Percentiles rank a stretch among this genome's conserved stretches.
Evolutionary conservation across 1,139 yeast species (phyloP).

Genomic region (Yamadazyma epiphylla): DNA sequence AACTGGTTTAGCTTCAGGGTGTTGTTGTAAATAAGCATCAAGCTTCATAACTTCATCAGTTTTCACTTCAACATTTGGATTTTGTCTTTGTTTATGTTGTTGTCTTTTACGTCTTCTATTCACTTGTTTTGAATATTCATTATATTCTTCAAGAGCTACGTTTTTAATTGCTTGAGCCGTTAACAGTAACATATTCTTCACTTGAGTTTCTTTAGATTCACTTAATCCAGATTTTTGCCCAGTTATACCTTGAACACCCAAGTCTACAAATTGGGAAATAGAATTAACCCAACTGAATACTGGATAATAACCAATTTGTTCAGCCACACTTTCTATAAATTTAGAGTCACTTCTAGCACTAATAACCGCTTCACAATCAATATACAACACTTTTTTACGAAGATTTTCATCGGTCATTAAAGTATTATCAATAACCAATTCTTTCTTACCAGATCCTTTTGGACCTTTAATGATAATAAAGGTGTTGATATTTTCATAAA

Average conservation of each 20-base stretch:
- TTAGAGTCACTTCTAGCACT: constrained; percentile 72
- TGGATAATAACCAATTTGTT: constrained; percentile 86
- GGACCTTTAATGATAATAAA: constrained; percentile 91
- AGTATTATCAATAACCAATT: constrained; percentile 69
- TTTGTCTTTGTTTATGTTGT: constrained; percentile 9
- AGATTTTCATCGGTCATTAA: constrained; percentile 40
- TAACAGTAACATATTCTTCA: constrained; percentile 74
- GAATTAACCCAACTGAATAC: constrained; percentile 91
- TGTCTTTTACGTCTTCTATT: constrained; percentile 13
- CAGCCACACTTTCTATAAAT: constrained; percentile 65
- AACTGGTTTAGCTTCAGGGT: constrained; percentile 86
- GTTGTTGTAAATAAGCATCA: constrained; percentile 79
- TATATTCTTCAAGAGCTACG: constrained; percentile 51
- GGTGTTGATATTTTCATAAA: constrained; percentile 75
- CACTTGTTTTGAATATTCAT: constrained; percentile 19
- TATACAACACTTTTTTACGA: constrained; percentile 55
- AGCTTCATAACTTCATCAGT: constrained; percentile 46
- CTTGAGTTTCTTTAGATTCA: constrained; percentile 79
- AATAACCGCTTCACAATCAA: constrained; percentile 76
- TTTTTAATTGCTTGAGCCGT: constrained; percentile 70
- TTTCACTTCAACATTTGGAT: constrained; percentile 10
- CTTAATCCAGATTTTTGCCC: constrained; percentile 93
- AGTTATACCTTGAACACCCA: constrained; percentile 84
- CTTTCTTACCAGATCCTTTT: constrained; percentile 88
- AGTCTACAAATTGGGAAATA: constrained; percentile 73